Evolutionary conservation across 352 stramenopile species (phyloP).

Genomic region (Phytophthora parvispora): DNA sequence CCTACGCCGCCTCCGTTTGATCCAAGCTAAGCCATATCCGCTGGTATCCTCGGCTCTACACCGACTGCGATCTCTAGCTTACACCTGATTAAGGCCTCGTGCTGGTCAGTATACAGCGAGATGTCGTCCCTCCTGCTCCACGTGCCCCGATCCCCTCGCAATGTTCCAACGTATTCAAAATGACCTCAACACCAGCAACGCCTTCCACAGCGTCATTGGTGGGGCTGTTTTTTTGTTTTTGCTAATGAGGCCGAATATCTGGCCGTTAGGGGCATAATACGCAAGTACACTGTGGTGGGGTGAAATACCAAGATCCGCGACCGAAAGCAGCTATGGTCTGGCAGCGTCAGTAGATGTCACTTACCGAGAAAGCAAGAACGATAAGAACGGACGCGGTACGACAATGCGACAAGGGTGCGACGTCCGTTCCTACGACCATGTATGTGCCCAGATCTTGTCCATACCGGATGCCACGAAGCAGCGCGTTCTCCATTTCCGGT

Average conservation of each 20-base stretch:
- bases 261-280: not conserved
- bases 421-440: not conserved
- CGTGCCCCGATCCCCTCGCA: not conserved
- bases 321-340: not conserved
- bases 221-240: slow-evolving; percentile 17
- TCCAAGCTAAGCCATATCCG: slow-evolving; percentile 14
- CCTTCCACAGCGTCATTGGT: slow-evolving; percentile 15
- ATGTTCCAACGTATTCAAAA: not conserved
- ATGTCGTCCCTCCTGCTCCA: not conserved
- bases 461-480: not conserved
- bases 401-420: not conserved
- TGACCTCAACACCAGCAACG: slow-evolving; percentile 1
- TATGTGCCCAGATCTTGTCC: not conserved
- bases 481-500: not conserved
- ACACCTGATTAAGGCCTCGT: not conserved
- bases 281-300: not conserved
- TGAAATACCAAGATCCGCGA: not conserved
- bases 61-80: not conserved
- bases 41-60: slow-evolving; percentile 8
- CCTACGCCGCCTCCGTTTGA: not conserved
- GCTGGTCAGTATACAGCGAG: not conserved
- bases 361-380: not conserved
- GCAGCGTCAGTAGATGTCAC: not conserved
- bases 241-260: slow-evolving; percentile 3
- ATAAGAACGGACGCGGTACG: not conserved